These are phyloP conservation scores for Ustilago nuda DNA, from an alignment of 1,284 basidiomycete genomes.

Conservation along the genomic window DNA sequence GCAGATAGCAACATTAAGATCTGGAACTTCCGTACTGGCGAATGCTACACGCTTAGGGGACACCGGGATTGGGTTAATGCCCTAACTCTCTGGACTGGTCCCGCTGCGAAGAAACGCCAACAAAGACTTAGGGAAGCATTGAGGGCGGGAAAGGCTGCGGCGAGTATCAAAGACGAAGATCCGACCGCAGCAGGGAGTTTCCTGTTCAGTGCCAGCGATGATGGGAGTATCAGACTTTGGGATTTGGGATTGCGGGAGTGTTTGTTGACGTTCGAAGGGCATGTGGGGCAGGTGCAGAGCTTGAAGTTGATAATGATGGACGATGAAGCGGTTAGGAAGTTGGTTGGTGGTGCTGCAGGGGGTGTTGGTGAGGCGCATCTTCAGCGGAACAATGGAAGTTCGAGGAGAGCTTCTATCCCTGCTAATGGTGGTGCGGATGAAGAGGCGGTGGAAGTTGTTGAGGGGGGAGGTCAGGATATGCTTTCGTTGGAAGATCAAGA, in stretches of 20 bases:
- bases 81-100: conserved; percentile 90
- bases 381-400: conserved; percentile 11
- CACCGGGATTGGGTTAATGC: conserved; percentile 97
- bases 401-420: conserved; percentile 1
- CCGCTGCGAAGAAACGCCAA: conserved; percentile 65
- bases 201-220: conserved; percentile 94
- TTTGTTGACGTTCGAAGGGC: conserved; percentile 85
- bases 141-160: conserved; percentile 62
- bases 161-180: conserved; percentile 71
- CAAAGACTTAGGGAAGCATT: conserved; percentile 45
- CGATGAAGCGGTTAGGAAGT: conserved; percentile 61
- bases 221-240: conserved; percentile 93
- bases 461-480: conserved; percentile 35
- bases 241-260: conserved; percentile 85
- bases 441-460: conserved; percentile 6
- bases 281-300: conserved; percentile 94
- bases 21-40: conserved; percentile 93
- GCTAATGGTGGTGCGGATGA: conserved; percentile 14
- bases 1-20: conserved; percentile 70
- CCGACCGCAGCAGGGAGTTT: conserved; percentile 56
- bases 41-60: conserved; percentile 90
- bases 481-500: conserved; percentile 47
- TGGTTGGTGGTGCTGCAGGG: conserved; percentile 64
- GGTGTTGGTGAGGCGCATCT: conserved; percentile 43
- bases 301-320: conserved; percentile 78